A percentile compares a stretch with the other conserved stretches of the same genome.
Evolutionary conservation across 805 yeast genomes (phyloP).

Genomic region (Candida chilensis): DNA sequence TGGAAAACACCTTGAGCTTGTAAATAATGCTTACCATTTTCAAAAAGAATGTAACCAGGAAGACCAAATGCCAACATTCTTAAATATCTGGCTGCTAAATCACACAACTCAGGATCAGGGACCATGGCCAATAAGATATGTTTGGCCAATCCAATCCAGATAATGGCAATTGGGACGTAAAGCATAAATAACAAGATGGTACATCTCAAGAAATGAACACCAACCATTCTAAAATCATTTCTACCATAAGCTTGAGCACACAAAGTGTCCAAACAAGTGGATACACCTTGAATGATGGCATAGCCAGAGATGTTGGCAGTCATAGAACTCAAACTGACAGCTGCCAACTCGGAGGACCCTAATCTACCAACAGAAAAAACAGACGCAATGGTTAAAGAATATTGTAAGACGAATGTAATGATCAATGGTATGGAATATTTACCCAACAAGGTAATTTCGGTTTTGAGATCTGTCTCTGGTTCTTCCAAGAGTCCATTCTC

Average conservation of each 20-base stretch:
- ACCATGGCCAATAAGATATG: conserved; percentile 34
- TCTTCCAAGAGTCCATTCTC: conserved; percentile 18
- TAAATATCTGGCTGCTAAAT: conserved; percentile 51
- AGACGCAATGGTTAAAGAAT: conserved; percentile 67
- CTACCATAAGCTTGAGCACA: conserved; percentile 77
- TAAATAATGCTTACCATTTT: conserved; percentile 62
- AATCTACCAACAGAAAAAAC: conserved; percentile 71
- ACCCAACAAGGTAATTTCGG: conserved; percentile 28
- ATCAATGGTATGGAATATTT: conserved; percentile 47
- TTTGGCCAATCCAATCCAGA: conserved; percentile 56
- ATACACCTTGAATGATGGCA: conserved; percentile 67
- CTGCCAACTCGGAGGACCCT: conserved; percentile 66
- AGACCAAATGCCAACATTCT: conserved; percentile 50
- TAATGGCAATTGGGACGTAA: conserved; percentile 42
- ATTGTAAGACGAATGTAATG: conserved; percentile 60
- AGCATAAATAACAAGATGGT: conserved; percentile 42
- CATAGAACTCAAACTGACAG: conserved; percentile 68
- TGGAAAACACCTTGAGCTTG: conserved; percentile 77
- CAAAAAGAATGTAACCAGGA: conserved; percentile 68
- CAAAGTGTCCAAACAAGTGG: conserved; percentile 72
- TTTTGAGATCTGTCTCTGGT: conserved; percentile 27
- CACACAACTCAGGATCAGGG: conserved; percentile 34
- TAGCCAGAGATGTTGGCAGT: conserved; percentile 71
- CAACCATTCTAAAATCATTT: conserved; percentile 53
- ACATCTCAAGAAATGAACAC: conserved; percentile 62